Evolutionary conservation across 2,329 filamentous ascomycete genomes (phyloP).

Genomic region (Colletotrichum trifolii): DNA sequence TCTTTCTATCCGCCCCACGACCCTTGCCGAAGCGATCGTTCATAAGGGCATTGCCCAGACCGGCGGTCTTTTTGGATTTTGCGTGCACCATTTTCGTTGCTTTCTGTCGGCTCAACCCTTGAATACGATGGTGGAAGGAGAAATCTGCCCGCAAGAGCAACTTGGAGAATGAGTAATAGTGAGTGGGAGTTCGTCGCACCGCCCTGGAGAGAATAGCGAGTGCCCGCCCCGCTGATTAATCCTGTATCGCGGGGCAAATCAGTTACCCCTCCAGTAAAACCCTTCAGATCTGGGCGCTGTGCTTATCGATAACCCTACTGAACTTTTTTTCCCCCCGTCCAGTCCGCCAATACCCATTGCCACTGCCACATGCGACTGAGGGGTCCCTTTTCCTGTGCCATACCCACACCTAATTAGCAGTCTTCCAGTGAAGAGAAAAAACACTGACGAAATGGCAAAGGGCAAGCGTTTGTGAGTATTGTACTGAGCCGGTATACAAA

Average conservation of each 20-base stretch:
- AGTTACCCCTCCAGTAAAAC: conserved; percentile 31
- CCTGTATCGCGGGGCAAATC: conserved; percentile 40
- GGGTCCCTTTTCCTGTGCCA: conserved; percentile 21
- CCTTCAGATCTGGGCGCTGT: conserved; percentile 4
- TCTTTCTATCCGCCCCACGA: conserved; percentile 85
- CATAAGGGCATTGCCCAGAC: conserved; percentile 97
- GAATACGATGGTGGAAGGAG: conserved; percentile 12
- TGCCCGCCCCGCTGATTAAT: conserved; percentile 40
- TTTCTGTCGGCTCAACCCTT: conserved; percentile 3
- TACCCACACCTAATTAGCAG: background rate
- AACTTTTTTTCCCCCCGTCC: conserved; percentile 28
- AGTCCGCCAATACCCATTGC: background rate
- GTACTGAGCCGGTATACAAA: background rate
- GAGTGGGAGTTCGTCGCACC: conserved; percentile 33
- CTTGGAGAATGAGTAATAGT: conserved; percentile 34
- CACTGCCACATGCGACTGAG: conserved; percentile 13
- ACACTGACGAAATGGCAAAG: conserved; percentile 70
- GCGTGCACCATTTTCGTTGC: conserved; percentile 67
- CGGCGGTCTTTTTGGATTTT: conserved; percentile 95
- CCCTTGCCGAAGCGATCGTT: conserved; percentile 97
- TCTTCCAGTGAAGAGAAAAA: background rate
- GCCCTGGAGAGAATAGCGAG: conserved; percentile 36
- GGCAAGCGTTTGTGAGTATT: conserved; percentile 73
- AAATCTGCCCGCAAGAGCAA: conserved; percentile 23
- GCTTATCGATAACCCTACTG: conserved; percentile 37